Base-by-base conservation (phyloP, 441 rosid genomes). In the Gossypium schwendimanii region DNA sequence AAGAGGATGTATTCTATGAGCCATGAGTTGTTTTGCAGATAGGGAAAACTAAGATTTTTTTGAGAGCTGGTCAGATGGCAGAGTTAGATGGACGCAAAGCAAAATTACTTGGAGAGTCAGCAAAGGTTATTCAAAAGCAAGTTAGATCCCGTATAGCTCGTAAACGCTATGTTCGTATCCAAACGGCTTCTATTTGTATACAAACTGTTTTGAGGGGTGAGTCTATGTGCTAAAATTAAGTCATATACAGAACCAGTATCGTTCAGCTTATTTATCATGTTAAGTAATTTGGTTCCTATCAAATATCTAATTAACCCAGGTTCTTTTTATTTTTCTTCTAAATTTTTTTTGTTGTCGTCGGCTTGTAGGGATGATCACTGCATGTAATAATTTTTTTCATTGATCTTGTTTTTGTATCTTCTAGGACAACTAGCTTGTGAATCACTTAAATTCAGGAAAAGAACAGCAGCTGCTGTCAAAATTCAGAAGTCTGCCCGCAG, bases 201-300 rank as follows among this genome's bases (percentile, higher is more conserved):
- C 97, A 96, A 68, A 78, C 99, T 74, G 82, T 72, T 28, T 90
- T 98, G 97, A 89, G 97, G 88, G 94, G 99, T 91, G 75, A 78
- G 80, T 73, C 41, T 17, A 12, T 41, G 23, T 69, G 45, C 47
- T 53, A 52, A 31, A 21, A 31, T 17, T 69, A 63, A 12, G n/a
- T 52, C 53, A 18, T 64, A 74, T 67, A 3, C 17, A 17, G 21
- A 60, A 44, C 67, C 36, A 62, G 41, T 8, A 72, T 75, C 31
- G 24, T 64, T 68, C 33, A 55, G 50, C 72, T 36, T 66, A 62
- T 69, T 69, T 9, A 20, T 52, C 5, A 31, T 72, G 18, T 63
- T 2, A 54, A 75, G 61, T 3, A 17, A 44, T 75, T 60, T 69
- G 67, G 47, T 71, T 53, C 52, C 65, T 28, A 54, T 44, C 73